Evolutionary conservation across 352 stramenopile species (phyloP).

Genomic region (Blastocystis hominis): DNA sequence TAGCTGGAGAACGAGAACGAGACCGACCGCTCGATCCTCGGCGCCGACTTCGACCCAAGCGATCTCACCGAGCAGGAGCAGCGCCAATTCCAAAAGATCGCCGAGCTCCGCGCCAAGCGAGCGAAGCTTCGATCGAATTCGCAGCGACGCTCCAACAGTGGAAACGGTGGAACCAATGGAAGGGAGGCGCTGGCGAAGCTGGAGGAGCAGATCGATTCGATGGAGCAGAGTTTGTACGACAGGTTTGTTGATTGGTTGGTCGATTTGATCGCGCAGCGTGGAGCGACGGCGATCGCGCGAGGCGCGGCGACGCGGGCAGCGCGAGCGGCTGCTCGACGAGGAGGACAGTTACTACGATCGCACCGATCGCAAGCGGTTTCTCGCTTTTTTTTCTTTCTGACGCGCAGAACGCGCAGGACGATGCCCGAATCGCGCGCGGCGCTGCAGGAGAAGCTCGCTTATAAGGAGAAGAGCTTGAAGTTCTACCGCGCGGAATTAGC

Average conservation of each 20-base stretch:
- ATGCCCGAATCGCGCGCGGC: neutral
- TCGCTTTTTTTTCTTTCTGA: neutral
- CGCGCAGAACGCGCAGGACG: neutral
- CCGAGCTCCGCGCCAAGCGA: slow-evolving; percentile 10
- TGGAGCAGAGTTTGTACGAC: slow-evolving; percentile 49
- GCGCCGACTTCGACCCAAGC: neutral
- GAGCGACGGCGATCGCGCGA: slow-evolving; percentile 13
- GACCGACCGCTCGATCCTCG: neutral
- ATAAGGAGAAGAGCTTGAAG: slow-evolving; percentile 21
- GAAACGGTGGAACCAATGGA: neutral
- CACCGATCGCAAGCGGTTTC: neutral
- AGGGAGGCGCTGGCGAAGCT: slow-evolving; percentile 13
- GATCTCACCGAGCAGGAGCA: slow-evolving; percentile 45
- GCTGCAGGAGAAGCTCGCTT: neutral
- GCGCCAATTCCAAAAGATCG: slow-evolving; percentile 31
- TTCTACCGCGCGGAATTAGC: neutral
- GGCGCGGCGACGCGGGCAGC: neutral
- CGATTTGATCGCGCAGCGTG: neutral
- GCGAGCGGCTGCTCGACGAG: slow-evolving; percentile 7
- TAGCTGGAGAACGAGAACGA: no score
- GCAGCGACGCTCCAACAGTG: neutral
- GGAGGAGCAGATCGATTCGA: slow-evolving; percentile 9
- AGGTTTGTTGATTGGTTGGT: neutral
- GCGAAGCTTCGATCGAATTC: neutral
- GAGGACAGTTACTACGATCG: slow-evolving; percentile 50